Base-by-base conservation (phyloP, 129 eudicot species). In the Lactuca sativa region DNA sequence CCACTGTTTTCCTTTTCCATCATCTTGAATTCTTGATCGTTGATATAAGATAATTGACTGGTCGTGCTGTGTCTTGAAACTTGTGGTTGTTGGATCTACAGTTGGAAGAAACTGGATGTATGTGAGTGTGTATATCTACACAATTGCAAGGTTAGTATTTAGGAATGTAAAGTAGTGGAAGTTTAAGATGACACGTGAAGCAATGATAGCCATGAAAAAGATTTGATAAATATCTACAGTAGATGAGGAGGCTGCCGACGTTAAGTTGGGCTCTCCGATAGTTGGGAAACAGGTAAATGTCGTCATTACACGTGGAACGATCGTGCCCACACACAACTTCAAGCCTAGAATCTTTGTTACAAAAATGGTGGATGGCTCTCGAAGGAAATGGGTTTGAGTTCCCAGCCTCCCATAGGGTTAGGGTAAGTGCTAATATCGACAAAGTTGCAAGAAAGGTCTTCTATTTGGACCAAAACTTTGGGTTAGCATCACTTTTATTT, bases 101-200 rank as follows among this genome's bases (percentile, higher is more conserved):
- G 32, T 6, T 49, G 61, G 76, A 25, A 10, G 62, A 9, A 9
- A 25, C 30, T 14, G 15, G 30, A 55, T 9, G 8, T 13, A 37
- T 17, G 33, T 49, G 56, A 12, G 18, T 48, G 9, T 40, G 5
- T 12, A n/a, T 40, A 2, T 63, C 30, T 61, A 36, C 4, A 1
- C 21, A 0, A 14, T 7, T 18, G 21, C 51, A 6, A 5, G 9
- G 59, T 52, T 69, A 59, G 47, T 72, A 81, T 76, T 69, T 62
- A 37, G 51, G 30, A 25, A 25, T 25, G 30, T 25, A 25, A 25
- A 70, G 44, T 31, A 55, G 82, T 57, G 76, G 81, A 71, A 49
- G 80, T 65, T 53, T 21, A 14, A 30, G 13, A 6, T 10, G 83
- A 64, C 86, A 86, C 87, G 87, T 89, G 92, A 87, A 58, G 0